Evolutionary conservation across 2,329 filamentous ascomycete species (phyloP).

Genomic region (Penicillium occitanis): DNA sequence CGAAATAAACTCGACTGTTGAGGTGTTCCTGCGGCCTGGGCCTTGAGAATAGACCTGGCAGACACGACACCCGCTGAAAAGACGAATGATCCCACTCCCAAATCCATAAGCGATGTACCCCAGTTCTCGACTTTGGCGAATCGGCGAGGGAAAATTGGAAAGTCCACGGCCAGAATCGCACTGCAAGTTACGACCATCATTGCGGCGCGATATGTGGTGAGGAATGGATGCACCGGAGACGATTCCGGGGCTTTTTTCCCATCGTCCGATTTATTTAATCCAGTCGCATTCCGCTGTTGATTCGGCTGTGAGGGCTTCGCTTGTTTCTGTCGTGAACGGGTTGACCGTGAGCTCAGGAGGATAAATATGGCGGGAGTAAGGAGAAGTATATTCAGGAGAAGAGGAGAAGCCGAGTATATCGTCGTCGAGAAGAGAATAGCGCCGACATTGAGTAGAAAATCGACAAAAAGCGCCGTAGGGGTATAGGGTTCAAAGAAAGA

Average conservation of each 20-base stretch:
- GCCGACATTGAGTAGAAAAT: constrained; percentile 84
- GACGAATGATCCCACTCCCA: constrained; percentile 96
- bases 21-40: constrained; percentile 55
- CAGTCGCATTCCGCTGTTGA: constrained; percentile 24
- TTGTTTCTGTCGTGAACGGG: constrained; percentile 32
- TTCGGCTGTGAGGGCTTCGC: constrained; percentile 35
- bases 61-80: constrained; percentile 92
- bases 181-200: constrained; percentile 91
- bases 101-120: constrained; percentile 98
- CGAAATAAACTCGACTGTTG: constrained; percentile 40
- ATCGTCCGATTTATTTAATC: constrained; percentile 10
- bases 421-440: constrained; percentile 82
- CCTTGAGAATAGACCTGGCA: constrained; percentile 74
- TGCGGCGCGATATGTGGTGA: constrained; percentile 84
- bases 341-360: constrained; percentile 45
- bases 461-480: constrained; percentile 65
- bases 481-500: constrained; percentile 79
- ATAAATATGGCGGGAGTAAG: constrained; percentile 68
- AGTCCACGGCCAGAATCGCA: constrained; percentile 95
- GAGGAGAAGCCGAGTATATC: constrained; percentile 72
- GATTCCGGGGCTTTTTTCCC: constrained; percentile 40
- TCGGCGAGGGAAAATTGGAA: constrained; percentile 84
- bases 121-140: constrained; percentile 99
- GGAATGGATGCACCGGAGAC: constrained; percentile 82
- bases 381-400: constrained; percentile 73